Evolutionary conservation across 2,329 filamentous ascomycete species (phyloP), one percentile per base, ranked within the genome.

Genomic region (Fusarium verticillioides): DNA sequence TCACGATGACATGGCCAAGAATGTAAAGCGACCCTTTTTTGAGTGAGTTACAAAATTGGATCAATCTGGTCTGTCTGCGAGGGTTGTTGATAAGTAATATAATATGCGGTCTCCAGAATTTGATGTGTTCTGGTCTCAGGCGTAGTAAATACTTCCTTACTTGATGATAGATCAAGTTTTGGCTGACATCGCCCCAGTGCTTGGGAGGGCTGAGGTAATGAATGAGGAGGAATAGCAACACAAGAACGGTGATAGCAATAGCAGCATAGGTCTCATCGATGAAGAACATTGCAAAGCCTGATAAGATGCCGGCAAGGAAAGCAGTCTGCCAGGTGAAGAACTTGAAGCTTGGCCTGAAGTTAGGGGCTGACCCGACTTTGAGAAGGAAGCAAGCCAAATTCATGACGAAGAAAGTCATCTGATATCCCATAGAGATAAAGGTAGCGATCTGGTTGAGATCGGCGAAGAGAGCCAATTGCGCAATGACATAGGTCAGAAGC

Each of bases 361-460:
- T 97, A 8, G 94, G 94, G 0, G 94, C 94, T 2, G 94, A 96
- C 3, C 94, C 92, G 63, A 97, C 92, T 80, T 96, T 96, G 62
- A 97, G 86, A 4, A 97, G 84, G 77, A 97, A 97, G 75, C 94
- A 97, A 11, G 94, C 94, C 13, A 97, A 83, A 73, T 97, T 97
- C 82, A 94, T 96, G 44, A 96, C 93, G 57, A 97, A 89, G 78
- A 97, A 97, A 0, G 94, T 97, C 92, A 97, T 96, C 87, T 96
- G 89, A 79, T 96, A 97, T 21, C 93, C 93, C 93, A 97, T 97
- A 4, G 94, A 96, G 50, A 97, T 94, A 64, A 97, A 91, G 0
- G 94, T 96, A 10, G 94, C 94, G 76, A 97, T 97, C 78, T 94
- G 92, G 79, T 97, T 96, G 74, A 97, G 89, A 77, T 97, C 91